These are phyloP conservation scores for Geotrichum australiense DNA, from an alignment of 1,139 yeast species.

Conservation along the genomic window DNA sequence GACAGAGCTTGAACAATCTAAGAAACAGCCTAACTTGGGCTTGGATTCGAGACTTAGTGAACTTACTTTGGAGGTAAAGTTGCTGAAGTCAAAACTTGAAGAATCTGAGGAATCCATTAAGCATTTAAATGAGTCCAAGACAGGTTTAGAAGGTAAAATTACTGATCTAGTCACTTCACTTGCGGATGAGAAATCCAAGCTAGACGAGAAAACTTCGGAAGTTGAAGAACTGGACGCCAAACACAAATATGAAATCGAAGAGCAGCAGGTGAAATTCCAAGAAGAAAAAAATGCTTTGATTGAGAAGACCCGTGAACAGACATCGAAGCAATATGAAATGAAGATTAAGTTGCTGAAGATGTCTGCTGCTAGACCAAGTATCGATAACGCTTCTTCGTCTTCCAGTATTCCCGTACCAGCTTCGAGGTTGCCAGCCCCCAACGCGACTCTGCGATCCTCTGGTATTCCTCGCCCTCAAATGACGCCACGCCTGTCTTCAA, in stretches of 20 bases:
- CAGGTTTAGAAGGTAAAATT: no score
- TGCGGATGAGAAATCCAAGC: no score
- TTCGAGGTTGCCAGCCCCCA: not conserved
- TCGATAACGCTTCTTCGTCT: not conserved
- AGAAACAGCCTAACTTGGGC: no score
- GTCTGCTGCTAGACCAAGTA: conserved; percentile 12
- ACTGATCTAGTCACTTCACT: no score
- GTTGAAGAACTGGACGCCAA: no score
- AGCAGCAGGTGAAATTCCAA: conserved; percentile 9
- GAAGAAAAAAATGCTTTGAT: conserved; percentile 22
- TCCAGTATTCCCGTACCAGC: not conserved
- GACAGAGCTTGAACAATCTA: no score
- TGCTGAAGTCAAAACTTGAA: no score
- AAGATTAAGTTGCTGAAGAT: conserved; percentile 31
- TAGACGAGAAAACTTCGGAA: no score
- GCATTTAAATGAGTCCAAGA: no score
- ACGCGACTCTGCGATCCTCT: not conserved
- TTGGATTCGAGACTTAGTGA: no score
- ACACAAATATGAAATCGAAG: conserved; percentile 6
- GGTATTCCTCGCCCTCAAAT: conserved; percentile 7
- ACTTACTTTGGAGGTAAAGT: no score
- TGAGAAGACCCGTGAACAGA: conserved; percentile 21
- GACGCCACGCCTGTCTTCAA: not conserved
- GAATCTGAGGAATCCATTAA: no score
- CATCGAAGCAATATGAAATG: conserved; percentile 29